Conservation (phyloP, 305 asterid genomes). For the Ilex paraguariensis region DNA sequence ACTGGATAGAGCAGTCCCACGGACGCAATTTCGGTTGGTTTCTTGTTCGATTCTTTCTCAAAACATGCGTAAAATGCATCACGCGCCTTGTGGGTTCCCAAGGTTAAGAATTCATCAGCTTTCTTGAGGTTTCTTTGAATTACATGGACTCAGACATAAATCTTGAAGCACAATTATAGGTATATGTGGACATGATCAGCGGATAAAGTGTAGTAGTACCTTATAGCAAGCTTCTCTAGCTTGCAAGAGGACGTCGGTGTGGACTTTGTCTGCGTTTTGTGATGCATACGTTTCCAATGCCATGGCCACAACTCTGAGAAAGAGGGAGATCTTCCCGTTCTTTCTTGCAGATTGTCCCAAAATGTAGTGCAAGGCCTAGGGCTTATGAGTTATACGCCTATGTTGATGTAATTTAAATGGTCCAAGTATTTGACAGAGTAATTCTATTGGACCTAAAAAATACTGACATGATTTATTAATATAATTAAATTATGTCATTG, state of each 20-base stretch:
- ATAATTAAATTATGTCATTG: no score
- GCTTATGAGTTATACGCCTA: no score
- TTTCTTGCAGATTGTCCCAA: no score
- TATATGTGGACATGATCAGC: no score
- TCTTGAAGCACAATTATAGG: no score
- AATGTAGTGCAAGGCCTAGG: no score
- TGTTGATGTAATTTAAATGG: no score
- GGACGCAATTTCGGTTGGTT: constrained; percentile 72
- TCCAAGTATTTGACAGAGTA: no score
- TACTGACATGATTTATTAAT: no score
- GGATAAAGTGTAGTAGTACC: constrained; percentile 21
- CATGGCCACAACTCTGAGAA: constrained; percentile 18
- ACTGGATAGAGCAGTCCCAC: constrained; percentile 85
- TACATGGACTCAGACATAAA: neutral
- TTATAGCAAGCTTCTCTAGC: constrained; percentile 67
- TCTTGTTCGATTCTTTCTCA: constrained; percentile 67
- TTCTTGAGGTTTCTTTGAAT: constrained; percentile 4
- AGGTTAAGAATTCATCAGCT: constrained; percentile 9
- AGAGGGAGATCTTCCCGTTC: neutral
- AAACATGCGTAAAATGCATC: constrained; percentile 81
- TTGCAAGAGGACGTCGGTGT: constrained; percentile 59
- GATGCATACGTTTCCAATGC: constrained; percentile 60
- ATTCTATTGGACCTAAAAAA: no score
- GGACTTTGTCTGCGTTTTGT: constrained; percentile 43
- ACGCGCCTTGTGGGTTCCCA: constrained; percentile 53